Base-by-base conservation (phyloP, 2,329 filamentous ascomycete genomes). In the Venturia carpophila region DNA sequence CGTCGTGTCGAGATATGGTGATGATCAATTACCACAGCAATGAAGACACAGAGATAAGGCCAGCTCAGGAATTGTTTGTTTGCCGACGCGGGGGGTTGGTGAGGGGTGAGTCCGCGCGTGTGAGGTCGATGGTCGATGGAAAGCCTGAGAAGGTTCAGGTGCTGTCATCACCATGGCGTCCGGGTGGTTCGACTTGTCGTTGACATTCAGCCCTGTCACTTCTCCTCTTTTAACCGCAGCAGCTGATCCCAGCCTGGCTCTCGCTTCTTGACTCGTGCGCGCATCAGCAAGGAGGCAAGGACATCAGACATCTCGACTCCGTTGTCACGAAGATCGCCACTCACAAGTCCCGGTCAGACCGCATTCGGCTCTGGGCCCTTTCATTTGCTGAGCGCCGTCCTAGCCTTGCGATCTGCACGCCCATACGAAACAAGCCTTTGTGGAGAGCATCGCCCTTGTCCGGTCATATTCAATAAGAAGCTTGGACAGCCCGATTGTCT, bases 1-100 rank as follows among this genome's bases (percentile, higher is more conserved):
- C 49, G 49, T 56, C 49, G 49, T 34, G 49, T 34, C 49, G 19
- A 56, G 24, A 56, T 24, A 34, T 56, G 5, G 49, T 56, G 49
- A 27, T 56, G 49, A 11, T 56, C 13, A 52, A 21, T 30, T 52
- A 6, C 9, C 13, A 27, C 7, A 52, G 11, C 30, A 34, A 6
- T 3, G 3, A 34, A 34, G 30, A 3, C 30, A 6, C 6, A 34
- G 30, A 34, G 30, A 34, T 34, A 34, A 34, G 30, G 30, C 6
- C 30, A 34, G 30, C 30, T 34, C 30, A 34, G 6, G 30, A 34
- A 7, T 47, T 2, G 3, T 5, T 10, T 3, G 45, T 47, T 21
- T 47, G 45, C 39, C 9, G 3, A 11, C 30, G 21, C 45, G 21
- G 17, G 13, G 21, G 19, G 17, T 3, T 2, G 45, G 49, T 11